Evolutionary conservation across 2,329 filamentous ascomycete species (phyloP).

Genomic region (Lachnellula cervina): DNA sequence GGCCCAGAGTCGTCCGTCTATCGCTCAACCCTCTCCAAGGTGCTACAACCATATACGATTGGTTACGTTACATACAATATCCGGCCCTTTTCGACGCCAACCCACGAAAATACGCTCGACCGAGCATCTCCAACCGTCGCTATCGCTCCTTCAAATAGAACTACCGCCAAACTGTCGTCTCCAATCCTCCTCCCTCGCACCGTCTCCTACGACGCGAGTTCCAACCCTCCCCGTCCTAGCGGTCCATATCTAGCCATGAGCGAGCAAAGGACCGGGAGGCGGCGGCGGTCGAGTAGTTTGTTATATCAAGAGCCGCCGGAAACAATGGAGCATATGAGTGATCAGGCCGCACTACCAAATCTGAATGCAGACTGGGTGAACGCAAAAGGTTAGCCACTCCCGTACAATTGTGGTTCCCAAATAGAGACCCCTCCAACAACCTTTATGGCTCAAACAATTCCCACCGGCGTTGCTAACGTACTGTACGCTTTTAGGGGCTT

Average conservation of each 20-base stretch:
- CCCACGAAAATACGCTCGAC: conserved; percentile 20
- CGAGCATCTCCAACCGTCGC: conserved; percentile 28
- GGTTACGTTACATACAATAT: too few relatives aligned
- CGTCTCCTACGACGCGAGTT: conserved; percentile 85
- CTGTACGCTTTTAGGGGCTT: conserved; percentile 63
- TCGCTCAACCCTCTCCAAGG: too few relatives aligned
- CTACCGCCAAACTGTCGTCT: conserved; percentile 93
- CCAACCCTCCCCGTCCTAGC: conserved; percentile 62
- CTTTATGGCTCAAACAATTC: not conserved
- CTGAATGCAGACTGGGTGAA: conserved; percentile 99
- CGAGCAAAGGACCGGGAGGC: conserved; percentile 63
- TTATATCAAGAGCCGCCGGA: conserved; percentile 95
- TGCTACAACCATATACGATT: too few relatives aligned
- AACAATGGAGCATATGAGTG: conserved; percentile 94
- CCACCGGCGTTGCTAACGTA: conserved; percentile 9
- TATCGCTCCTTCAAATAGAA: conserved; percentile 40
- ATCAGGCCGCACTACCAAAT: conserved; percentile 91
- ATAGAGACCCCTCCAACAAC: not conserved
- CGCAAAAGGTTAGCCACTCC: conserved; percentile 73
- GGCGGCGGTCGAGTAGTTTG: conserved; percentile 95
- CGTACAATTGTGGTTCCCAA: not conserved
- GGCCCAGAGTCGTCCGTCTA: too few relatives aligned
- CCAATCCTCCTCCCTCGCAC: conserved; percentile 80
- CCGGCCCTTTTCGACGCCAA: not conserved
- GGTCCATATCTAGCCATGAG: conserved; percentile 45